These are phyloP conservation scores for Beauveria asiatica DNA, from an alignment of 2,329 filamentous ascomycete species.

Conservation along the genomic window DNA sequence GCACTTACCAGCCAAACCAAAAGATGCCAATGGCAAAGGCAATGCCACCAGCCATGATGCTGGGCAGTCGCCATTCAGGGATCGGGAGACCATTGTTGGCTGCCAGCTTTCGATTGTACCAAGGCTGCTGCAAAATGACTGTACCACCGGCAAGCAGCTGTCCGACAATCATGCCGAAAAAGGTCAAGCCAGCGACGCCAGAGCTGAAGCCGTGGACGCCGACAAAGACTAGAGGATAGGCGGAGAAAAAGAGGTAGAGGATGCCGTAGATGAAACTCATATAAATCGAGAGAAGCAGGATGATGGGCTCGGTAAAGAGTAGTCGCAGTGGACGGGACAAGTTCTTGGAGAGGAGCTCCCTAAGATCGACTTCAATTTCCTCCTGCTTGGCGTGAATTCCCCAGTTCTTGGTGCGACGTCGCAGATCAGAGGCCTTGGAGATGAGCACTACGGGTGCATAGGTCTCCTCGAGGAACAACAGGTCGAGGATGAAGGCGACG, in stretches of 20 bases:
- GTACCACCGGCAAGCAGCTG: conserved; percentile 58
- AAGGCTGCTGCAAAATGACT: conserved; percentile 55
- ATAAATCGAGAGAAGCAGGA: conserved; percentile 59
- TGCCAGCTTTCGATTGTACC: conserved; percentile 59
- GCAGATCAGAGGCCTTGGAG: conserved; percentile 50
- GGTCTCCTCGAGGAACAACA: conserved; percentile 59
- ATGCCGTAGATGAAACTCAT: conserved; percentile 70
- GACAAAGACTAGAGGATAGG: conserved; percentile 75
- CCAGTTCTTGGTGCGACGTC: conserved; percentile 59
- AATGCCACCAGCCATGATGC: conserved; percentile 50
- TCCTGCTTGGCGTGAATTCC: conserved; percentile 64
- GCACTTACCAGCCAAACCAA: conserved; percentile 62
- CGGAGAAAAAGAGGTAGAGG: conserved; percentile 78
- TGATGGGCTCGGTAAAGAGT: conserved; percentile 61
- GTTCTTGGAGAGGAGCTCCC: conserved; percentile 57
- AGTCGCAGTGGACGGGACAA: conserved; percentile 57
- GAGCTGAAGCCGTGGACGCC: conserved; percentile 59
- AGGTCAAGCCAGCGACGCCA: conserved; percentile 68
- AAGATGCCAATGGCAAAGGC: conserved; percentile 59
- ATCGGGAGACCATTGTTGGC: conserved; percentile 58
- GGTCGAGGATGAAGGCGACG: conserved; percentile 47
- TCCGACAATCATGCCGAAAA: conserved; percentile 75
- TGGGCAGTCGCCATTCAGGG: conserved; percentile 59
- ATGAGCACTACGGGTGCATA: conserved; percentile 61
- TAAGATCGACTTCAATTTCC: conserved; percentile 59